Conservation (phyloP, 1,139 yeast genomes). For the Geotrichum bryndzae region DNA sequence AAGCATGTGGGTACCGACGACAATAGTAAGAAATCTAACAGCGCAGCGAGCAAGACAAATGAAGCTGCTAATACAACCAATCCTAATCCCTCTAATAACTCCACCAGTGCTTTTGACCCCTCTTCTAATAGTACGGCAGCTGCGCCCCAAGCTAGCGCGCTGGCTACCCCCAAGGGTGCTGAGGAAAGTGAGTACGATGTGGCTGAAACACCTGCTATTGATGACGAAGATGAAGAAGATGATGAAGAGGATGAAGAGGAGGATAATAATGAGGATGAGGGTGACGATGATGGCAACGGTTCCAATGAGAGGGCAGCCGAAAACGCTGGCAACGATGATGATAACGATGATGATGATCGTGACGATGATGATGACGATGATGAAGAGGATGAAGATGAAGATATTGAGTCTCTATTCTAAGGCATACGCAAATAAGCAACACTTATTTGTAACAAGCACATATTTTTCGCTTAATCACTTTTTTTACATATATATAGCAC, state of each 20-base stretch:
- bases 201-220: conserved; percentile 17
- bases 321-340: conserved; percentile 35
- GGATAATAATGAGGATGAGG: conserved; percentile 24
- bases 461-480: neutral
- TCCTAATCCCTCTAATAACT: neutral
- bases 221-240: conserved; percentile 24
- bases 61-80: conserved; percentile 24
- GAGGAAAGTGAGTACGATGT: neutral
- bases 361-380: conserved; percentile 33
- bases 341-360: conserved; percentile 35
- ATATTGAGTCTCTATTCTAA: conserved; percentile 5
- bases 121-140: neutral
- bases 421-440: neutral
- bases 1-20: conserved; percentile 29
- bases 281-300: conserved; percentile 30
- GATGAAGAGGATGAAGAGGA: conserved; percentile 27
- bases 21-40: conserved; percentile 24
- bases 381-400: conserved; percentile 39
- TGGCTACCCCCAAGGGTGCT: neutral
- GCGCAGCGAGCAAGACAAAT: conserved; percentile 26
- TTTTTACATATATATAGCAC: neutral
- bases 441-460: neutral
- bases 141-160: neutral
- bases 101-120: neutral
- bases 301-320: conserved; percentile 32